Evolutionary conservation across 2,329 filamentous ascomycete genomes (phyloP), one percentile per base, ranked within the genome.

Genomic region (Calonectria naviculata): DNA sequence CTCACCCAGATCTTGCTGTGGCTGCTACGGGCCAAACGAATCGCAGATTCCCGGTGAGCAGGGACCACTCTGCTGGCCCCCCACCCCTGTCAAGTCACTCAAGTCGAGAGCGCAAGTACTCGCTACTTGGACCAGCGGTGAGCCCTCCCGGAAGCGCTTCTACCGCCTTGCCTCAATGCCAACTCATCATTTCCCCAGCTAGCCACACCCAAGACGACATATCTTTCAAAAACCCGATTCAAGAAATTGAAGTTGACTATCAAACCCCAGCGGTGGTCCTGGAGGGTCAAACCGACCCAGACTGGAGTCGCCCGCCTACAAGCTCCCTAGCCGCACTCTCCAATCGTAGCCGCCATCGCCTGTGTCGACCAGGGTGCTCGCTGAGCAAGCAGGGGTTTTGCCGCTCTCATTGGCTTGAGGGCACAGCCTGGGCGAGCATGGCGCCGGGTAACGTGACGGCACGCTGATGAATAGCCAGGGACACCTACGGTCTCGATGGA

Each of bases 301-400:
- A 66, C 63, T 77, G 67, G 74, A 74, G 65, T 71, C 70, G 64
- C 69, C 68, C 70, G 71, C 73, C 72, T 67, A 49, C 73, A 70
- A 75, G 73, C 68, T 78, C 63, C 71, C 72, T 78, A 78, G 75
- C 68, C 76, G 74, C 76, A 71, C 74, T 76, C 73, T 75, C 80
- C 81, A 82, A 81, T 81, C 74, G 78, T 77, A 81, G 79, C 78
- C 80, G 80, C 80, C 80, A 80, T 77, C 74, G 72, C 68, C 72
- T 70, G 73, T 73, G 58, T 67, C 68, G 74, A 79, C 80, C 74
- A 71, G 80, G 81, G 77, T 65, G 56, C 28, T 72, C 67, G 74
- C 78, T 73, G 73, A 68, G 52, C 68, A 73, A 61, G 71, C 81
- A 82, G 72, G 82, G 83, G 77, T 78, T 77, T 78, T 60, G n/a